Conservation (phyloP, 2,329 filamentous ascomycete genomes). For the Xylaria sp. region DNA sequence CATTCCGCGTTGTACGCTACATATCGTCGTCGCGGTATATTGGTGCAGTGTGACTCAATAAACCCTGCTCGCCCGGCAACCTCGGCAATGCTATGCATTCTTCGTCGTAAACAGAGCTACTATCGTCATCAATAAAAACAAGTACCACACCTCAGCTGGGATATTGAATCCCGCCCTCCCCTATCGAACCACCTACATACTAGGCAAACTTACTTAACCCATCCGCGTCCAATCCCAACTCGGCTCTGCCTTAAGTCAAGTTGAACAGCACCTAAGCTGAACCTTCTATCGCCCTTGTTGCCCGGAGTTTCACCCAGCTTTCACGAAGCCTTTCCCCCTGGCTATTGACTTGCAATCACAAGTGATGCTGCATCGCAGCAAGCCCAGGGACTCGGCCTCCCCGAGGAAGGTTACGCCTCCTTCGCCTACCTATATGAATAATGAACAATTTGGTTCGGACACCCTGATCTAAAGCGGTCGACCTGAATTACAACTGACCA, state of each 20-base stretch:
- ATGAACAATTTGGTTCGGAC: constrained; percentile 72
- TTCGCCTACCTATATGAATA: constrained; percentile 72
- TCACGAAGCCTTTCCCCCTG: not conserved
- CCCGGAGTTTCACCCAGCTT: not conserved
- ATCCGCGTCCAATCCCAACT: not conserved
- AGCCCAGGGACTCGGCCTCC: constrained; percentile 49
- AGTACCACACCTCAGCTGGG: not conserved
- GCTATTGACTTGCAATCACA: constrained; percentile 8
- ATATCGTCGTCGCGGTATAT: not conserved
- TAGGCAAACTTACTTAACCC: not conserved
- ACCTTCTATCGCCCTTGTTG: not conserved
- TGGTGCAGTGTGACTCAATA: not conserved
- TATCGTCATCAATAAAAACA: constrained; percentile 23
- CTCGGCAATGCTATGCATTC: constrained; percentile 5
- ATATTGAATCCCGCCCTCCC: not conserved
- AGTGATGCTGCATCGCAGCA: constrained; percentile 45
- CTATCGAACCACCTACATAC: constrained; percentile 4
- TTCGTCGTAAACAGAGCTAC: constrained; percentile 29
- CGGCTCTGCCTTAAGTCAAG: not conserved
- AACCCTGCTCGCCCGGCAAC: constrained; percentile 26
- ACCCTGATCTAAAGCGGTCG: constrained; percentile 21
- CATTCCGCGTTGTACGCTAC: constrained; percentile 1
- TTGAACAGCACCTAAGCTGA: constrained; percentile 16
- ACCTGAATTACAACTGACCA: constrained; percentile 31
- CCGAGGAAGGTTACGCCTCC: constrained; percentile 69